Evolutionary conservation across 2,329 filamentous ascomycete species (phyloP).

Genomic region (Fonsecaea erecta): DNA sequence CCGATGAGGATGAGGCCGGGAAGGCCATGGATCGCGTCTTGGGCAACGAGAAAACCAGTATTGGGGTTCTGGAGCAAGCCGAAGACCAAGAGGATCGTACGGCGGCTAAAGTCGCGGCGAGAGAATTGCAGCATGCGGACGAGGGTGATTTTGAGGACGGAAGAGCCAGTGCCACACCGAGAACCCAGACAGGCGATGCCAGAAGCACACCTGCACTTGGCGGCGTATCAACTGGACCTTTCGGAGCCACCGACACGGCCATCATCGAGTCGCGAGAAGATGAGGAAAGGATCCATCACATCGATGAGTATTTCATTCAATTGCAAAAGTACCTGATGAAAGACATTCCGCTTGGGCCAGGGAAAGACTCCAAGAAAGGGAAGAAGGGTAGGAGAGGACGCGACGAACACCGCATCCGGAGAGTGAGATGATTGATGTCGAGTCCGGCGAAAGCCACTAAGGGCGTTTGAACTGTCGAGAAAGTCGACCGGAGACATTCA

Average conservation of each 20-base stretch:
- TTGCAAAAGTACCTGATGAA: conserved; percentile 66
- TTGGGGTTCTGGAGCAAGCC: conserved; percentile 79
- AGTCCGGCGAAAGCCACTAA: neutral
- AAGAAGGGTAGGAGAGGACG: conserved; percentile 55
- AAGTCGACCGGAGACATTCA: neutral
- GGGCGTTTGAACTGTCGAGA: neutral
- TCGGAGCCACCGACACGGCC: conserved; percentile 38
- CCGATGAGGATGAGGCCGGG: conserved; percentile 67
- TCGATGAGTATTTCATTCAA: conserved; percentile 76
- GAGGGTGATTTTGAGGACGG: conserved; percentile 82
- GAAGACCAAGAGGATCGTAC: conserved; percentile 92
- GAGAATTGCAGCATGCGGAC: conserved; percentile 81
- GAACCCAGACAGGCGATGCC: conserved; percentile 39
- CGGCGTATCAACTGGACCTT: conserved; percentile 26
- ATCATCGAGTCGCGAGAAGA: conserved; percentile 48
- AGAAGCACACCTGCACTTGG: conserved; percentile 19
- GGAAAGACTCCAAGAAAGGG: conserved; percentile 48
- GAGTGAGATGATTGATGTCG: conserved; percentile 31
- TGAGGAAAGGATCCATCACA: conserved; percentile 58
- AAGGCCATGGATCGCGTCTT: conserved; percentile 86
- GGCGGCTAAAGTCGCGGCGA: conserved; percentile 84
- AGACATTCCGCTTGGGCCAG: conserved; percentile 55
- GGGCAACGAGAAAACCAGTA: conserved; percentile 58
- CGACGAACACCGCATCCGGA: conserved; percentile 51
- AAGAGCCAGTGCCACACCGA: conserved; percentile 41